A percentile compares a stretch with the other conserved stretches of the same genome.
These are phyloP conservation scores for Yamadazyma laniorum DNA, from an alignment of 805 yeast genomes.

Conservation along the genomic window DNA sequence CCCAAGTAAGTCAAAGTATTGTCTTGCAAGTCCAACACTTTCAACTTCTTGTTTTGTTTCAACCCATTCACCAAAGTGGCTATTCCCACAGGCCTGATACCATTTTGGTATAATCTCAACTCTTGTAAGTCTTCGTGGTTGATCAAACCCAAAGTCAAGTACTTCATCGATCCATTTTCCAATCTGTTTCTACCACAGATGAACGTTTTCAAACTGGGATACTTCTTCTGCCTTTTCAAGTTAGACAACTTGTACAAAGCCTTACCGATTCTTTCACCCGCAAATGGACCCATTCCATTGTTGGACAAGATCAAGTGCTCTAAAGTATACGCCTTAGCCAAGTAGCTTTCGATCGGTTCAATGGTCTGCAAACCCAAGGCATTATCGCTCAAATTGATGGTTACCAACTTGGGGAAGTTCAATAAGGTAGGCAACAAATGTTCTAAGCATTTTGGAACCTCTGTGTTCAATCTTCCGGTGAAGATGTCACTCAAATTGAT, in stretches of 20 bases:
- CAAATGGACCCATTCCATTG: conserved; percentile 98
- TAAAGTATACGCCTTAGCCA: conserved; percentile 71
- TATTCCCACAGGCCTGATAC: conserved; percentile 93
- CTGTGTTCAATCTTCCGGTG: conserved; percentile 92
- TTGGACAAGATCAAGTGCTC: conserved; percentile 87
- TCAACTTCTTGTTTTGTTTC: conserved; percentile 54
- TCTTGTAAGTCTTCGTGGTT: conserved; percentile 72
- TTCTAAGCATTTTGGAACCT: conserved; percentile 82
- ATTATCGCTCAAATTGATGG: conserved; percentile 86
- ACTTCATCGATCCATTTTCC: conserved; percentile 89
- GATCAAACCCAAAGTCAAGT: conserved; percentile 80
- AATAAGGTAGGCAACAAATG: conserved; percentile 71
- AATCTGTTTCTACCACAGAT: conserved; percentile 96
- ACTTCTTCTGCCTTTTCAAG: conserved; percentile 53
- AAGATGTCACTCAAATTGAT: conserved; percentile 88
- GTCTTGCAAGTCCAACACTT: conserved; percentile 85
- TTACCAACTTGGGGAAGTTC: conserved; percentile 62
- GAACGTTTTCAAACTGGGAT: conserved; percentile 69
- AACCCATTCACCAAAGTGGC: conserved; percentile 68
- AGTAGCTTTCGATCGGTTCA: conserved; percentile 78
- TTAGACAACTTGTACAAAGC: conserved; percentile 71
- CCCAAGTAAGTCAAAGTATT: conserved; percentile 84
- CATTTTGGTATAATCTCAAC: conserved; percentile 88
- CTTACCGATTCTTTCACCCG: conserved; percentile 91
- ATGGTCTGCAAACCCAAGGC: conserved; percentile 97